Evolutionary conservation across 495 filamentous ascomycete species (phyloP), one percentile per base, ranked within the genome.

Genomic region (Neurospora sublineolata): DNA sequence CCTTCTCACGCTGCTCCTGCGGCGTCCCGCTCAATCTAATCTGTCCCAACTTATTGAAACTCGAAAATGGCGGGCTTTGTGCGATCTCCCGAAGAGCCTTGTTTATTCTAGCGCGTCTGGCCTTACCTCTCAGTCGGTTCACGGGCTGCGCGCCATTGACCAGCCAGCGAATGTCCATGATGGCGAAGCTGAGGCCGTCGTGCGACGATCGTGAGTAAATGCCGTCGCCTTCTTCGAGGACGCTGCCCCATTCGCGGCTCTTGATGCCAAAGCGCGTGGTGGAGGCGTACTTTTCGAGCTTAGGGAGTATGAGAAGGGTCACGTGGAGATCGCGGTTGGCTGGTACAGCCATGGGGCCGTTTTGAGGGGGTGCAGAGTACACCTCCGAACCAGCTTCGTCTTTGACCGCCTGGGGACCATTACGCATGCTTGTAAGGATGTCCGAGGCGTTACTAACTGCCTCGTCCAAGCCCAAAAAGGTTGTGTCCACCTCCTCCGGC

Each of bases 121-220:
- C 84, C 72, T 84, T 84, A 67, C 84, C 84, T 8, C 84, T 77
- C 9, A 85, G 77, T 20, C 84, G 76, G 71, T 81, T 79, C 81
- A 92, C 88, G 11, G 89, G 88, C 36, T 89, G 87, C 0, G 86
- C 90, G 11, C 87, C 93, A 72, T 97, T 91, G 16, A 92, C 91
- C 3, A 86, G 81, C 90, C 92, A 98, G 37, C 92, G 87, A 18
- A 97, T 83, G 37, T 88, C 86, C 58, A 87, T 82, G 23, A 99
- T 87, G 82, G 89, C 93, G 82, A 93, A 98, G 76, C 93, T 97
- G 83, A 96, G 87, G 1, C 95, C 95, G 72, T 97, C 93, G 75
- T 97, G 94, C 10, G 78, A 72, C 33, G 80, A 77, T n/a, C 76
- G 80, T 64, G 74, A 30, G 73, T 78, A 72, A 7, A 68, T 20